A percentile compares a stretch with the other conserved stretches of the same genome.
phyloP scores from a whole-genome alignment of 1,284 basidiomycete genomes.

The Puccinia triticina region DNA sequence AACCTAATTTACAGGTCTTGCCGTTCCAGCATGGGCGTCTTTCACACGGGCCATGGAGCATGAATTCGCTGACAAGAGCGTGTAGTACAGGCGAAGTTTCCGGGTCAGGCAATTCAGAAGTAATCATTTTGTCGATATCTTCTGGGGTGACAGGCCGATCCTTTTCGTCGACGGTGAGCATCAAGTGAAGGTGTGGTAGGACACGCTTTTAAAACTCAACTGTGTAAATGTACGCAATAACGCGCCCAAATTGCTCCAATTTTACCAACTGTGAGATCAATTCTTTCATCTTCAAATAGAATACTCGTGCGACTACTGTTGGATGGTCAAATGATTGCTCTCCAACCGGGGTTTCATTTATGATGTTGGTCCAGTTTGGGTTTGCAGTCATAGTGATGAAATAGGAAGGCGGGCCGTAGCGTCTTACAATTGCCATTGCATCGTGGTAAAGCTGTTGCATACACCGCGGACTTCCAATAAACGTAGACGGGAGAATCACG shows the following conservation, averaged over 20 bases:
- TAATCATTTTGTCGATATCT: constrained; percentile 62
- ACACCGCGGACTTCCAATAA: constrained; percentile 60
- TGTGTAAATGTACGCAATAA: too few species aligned
- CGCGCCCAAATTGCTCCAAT: neutral
- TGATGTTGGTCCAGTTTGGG: constrained; percentile 62
- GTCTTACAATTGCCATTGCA: constrained; percentile 59
- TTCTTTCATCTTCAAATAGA: neutral
- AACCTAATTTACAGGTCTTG: neutral
- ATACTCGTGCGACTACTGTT: neutral
- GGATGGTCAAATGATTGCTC: neutral
- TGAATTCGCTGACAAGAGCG: neutral
- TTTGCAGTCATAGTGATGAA: constrained; percentile 56
- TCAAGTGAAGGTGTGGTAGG: too few species aligned
- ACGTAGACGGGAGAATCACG: constrained; percentile 61
- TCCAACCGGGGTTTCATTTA: neutral
- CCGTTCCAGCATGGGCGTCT: neutral
- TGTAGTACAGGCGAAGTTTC: constrained; percentile 60
- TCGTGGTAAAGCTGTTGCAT: too few species aligned
- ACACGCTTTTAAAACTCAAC: too few species aligned
- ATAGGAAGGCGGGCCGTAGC: constrained; percentile 59
- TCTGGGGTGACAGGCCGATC: too few species aligned
- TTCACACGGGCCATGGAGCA: constrained; percentile 58
- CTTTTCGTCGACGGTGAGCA: too few species aligned
- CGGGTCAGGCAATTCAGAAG: constrained; percentile 63
- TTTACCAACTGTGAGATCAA: neutral